A percentile compares a stretch with the other conserved stretches of the same genome.
Conservation (phyloP, 805 yeast genomes). For the Cyberlindnera maclurae region DNA sequence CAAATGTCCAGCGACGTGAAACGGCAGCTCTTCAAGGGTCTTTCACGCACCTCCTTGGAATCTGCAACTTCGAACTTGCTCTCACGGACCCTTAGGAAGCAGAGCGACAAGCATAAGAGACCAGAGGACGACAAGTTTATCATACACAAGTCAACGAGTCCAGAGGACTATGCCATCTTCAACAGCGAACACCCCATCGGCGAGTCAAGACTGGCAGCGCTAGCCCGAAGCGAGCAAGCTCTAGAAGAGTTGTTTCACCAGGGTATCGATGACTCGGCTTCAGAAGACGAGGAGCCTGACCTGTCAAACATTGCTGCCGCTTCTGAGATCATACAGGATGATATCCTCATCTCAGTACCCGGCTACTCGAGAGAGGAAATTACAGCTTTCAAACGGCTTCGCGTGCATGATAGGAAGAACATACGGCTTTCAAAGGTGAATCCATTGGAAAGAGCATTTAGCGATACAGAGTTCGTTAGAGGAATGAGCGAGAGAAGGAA, state of each 20-base stretch:
- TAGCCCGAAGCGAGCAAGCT: constrained; percentile 20
- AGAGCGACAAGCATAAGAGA: constrained; percentile 19
- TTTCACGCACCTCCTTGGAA: constrained; percentile 11
- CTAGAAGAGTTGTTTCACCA: constrained; percentile 20
- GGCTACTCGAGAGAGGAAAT: constrained; percentile 24
- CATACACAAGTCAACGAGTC: constrained; percentile 22
- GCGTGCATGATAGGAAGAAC: constrained; percentile 20
- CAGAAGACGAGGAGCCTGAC: constrained; percentile 24
- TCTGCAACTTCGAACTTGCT: constrained; percentile 17
- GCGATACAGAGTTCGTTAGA: constrained; percentile 13
- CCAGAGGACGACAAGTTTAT: constrained; percentile 14
- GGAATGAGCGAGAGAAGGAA: constrained; percentile 6
- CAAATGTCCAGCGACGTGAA: constrained; percentile 13
- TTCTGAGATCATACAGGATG: constrained; percentile 13
- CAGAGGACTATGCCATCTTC: constrained; percentile 21
- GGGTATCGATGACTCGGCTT: constrained; percentile 20
- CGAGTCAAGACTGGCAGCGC: constrained; percentile 20
- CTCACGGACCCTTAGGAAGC: constrained; percentile 22
- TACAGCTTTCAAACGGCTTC: constrained; percentile 19
- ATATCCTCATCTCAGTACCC: constrained; percentile 21
- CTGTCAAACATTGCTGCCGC: constrained; percentile 17
- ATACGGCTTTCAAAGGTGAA: constrained; percentile 18
- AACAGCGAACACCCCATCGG: constrained; percentile 18
- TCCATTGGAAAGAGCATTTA: constrained; percentile 19
- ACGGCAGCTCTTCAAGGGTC: constrained; percentile 21